Evolutionary conservation across 345 rosid species (phyloP), one percentile per base, ranked within the genome.

Genomic region (Anacardium occidentale): DNA sequence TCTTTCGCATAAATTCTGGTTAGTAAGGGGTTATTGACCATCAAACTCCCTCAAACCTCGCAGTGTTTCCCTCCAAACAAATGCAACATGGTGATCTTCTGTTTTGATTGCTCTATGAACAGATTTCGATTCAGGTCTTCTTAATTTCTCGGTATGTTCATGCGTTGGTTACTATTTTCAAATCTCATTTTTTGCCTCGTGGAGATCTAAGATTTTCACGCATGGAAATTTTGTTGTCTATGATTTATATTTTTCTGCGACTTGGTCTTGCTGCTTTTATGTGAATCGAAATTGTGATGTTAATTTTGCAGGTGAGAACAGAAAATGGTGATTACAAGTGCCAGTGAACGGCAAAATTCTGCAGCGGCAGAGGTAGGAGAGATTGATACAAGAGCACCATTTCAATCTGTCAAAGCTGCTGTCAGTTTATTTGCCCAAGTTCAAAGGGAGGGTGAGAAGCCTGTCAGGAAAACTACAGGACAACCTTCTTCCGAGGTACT

Each of bases 351-450:
- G 68, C 69, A 71, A 72, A 77, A 62, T 62, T 57, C 62, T 6
- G 7, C 75, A 4, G 84, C 64, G 76, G 85, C 74, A 13, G 99
- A 89, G 89, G 87, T 90, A 2, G 97, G 98, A 68, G 98, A 94
- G 86, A 95, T 92, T 64, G 99, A 95, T 83, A 92, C 99, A 7
- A 77, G 88, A 80, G 94, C 95, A 34, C 99, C 98, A 0, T 89
- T 92, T 69, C 90, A 89, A 76, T 95, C 99, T 54, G 99, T 95
- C 50, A 90, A 83, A 80, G 99, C 99, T 20, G 98, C 99, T 17
- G 97, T 95, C 64, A 90, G 86, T 64, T 80, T 92, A 60, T 95
- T 90, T 51, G 96, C 94, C 2, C 94, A 91, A 80, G 98, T 90
- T 6, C 88, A 85, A 6, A 52, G 74, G 56, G 69, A 85, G 9